A percentile compares a stretch with the other conserved stretches of the same genome.
These are phyloP conservation scores for Panicum miliaceum DNA, from an alignment of 176 grass and related monocot genomes.

Conservation along the genomic window DNA sequence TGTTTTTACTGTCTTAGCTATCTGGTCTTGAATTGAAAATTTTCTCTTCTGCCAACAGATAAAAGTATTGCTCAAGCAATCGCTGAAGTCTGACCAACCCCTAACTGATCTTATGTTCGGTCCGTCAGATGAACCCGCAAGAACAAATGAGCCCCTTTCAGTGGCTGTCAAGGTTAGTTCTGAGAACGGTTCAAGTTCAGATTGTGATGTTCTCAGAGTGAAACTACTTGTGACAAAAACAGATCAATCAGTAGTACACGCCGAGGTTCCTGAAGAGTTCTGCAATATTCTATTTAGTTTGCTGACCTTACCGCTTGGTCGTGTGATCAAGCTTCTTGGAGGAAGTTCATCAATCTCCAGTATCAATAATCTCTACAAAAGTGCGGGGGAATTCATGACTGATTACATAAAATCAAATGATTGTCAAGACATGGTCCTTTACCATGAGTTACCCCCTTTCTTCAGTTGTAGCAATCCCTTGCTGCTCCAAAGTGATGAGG, in stretches of 20 bases:
- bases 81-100: not conserved
- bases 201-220: not conserved
- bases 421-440: not conserved
- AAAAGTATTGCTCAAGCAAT: not conserved
- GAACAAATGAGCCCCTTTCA: not conserved
- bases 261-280: not conserved
- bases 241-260: no score
- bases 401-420: not conserved
- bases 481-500: not conserved
- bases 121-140: not conserved
- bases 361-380: not conserved
- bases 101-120: not conserved
- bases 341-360: not conserved
- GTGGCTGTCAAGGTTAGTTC: not conserved
- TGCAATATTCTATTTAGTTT: constrained; percentile 4
- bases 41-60: not conserved
- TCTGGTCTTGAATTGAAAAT: not conserved
- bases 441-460: not conserved
- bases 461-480: not conserved
- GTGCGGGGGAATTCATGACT: not conserved
- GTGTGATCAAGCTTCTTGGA: not conserved
- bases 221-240: not conserved
- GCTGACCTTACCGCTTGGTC: not conserved
- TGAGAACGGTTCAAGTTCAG: not conserved
- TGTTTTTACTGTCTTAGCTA: not conserved